Evolutionary conservation across 768 basidiomycete genomes (phyloP).

Genomic region (Strobilomyces dryophilus): DNA sequence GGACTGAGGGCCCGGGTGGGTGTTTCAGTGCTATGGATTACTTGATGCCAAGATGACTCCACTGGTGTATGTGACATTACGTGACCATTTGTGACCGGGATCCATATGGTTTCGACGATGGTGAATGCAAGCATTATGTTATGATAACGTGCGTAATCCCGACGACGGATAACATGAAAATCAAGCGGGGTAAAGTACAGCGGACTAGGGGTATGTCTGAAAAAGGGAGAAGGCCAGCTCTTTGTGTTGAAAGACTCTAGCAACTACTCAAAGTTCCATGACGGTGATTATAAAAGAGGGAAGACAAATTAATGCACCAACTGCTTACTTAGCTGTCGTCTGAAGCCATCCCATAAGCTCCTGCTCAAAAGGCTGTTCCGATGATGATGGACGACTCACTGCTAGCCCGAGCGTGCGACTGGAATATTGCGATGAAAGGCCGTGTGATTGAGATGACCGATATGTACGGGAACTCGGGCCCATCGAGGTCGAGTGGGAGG

Average conservation of each 20-base stretch:
- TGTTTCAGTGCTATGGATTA: background rate
- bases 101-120: background rate
- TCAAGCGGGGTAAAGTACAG: constrained; percentile 39
- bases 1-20: too few relatives aligned
- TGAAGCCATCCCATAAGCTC: constrained; percentile 37
- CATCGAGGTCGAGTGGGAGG: constrained; percentile 53
- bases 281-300: background rate
- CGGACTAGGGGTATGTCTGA: constrained; percentile 36
- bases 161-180: constrained; percentile 35
- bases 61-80: too few relatives aligned
- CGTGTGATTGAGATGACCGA: constrained; percentile 63
- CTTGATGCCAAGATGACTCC: background rate
- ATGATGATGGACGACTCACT: constrained; percentile 46
- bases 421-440: constrained; percentile 69
- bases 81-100: too few relatives aligned
- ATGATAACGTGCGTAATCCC: constrained; percentile 34
- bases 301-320: constrained; percentile 9
- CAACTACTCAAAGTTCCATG: constrained; percentile 23
- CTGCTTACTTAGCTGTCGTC: constrained; percentile 31
- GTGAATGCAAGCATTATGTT: constrained; percentile 39
- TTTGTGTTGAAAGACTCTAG: constrained; percentile 26
- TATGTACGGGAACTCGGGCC: constrained; percentile 64
- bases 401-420: constrained; percentile 71
- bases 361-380: constrained; percentile 32
- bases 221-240: constrained; percentile 34